Base-by-base conservation (phyloP, 1,139 yeast species). In the Kodamaea arcana region DNA sequence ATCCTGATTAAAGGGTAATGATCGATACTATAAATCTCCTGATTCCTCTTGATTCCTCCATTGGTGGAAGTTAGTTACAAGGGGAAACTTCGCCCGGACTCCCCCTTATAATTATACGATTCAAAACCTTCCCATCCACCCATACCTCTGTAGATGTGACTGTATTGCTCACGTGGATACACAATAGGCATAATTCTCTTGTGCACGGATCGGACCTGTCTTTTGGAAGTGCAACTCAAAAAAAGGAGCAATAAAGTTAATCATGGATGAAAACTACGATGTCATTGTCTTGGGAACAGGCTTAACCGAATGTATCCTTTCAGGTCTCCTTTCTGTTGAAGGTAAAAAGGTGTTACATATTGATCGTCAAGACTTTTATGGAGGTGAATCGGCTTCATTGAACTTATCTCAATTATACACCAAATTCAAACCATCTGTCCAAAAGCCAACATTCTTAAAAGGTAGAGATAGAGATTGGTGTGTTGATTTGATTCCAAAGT, bases 401-500 rank as follows among this genome's bases (percentile, higher is more conserved):
- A 78, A 76, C 52, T 67, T 80, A 44, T 63, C 78, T 32, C 75
- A 83, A 60, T 64, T 83, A 46, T 83, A 81, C 60, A 53, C 69
- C 42, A 83, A 83, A 56, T 83, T 83, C 63, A 81, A 80, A 59
- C 90, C 90, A 25, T 46, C 68, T 7, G 67, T 75, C 28, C 85
- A 83, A 48, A 73, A 78, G 43, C 87, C 94, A 14, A 85, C 81
- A 42, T 72, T 68, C 26, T 68, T 78, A 45, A 75, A 80, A 40
- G 98, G 98, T 32, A 78, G 94, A 50, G 96, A 88, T 55, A 77
- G 98, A 47, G 98, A 92, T 60, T 92, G 98, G 97, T 88, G 94
- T 60, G 90, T 92, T 37, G 99, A 92, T 57, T 72, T 92, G 66
- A 88, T 92, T 52, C 99, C 99, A 33, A 92, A 92, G 67, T 92